Percentiles rank a stretch among this genome's conserved stretches.
These are phyloP conservation scores for Sphagnum contortum DNA, from an alignment of 225 moss, liverwort and hornwort species.

Conservation along the genomic window DNA sequence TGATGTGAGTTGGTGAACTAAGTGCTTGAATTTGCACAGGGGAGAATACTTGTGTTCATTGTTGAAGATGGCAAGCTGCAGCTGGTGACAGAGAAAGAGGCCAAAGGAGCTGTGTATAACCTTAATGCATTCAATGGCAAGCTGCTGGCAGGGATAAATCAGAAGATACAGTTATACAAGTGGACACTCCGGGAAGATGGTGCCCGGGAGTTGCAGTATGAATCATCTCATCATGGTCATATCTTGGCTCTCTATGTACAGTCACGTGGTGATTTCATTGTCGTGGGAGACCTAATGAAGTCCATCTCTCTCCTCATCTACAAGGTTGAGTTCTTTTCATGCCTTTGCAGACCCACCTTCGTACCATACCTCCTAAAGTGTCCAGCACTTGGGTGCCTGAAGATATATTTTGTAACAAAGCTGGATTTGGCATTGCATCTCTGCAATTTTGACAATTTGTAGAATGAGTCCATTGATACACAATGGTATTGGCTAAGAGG, in stretches of 20 bases:
- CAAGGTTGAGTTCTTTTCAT: conserved; percentile 28
- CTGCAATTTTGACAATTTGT: no score
- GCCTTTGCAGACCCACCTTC: no score
- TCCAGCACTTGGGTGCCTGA: no score
- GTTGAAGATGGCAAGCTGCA: conserved; percentile 92
- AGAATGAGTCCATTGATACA: no score
- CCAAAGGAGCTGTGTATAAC: conserved; percentile 95
- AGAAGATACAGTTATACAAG: conserved; percentile 86
- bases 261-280: conserved; percentile 92
- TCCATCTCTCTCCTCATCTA: conserved; percentile 94
- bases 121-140: conserved; percentile 94
- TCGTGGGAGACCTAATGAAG: conserved; percentile 95
- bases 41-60: conserved; percentile 80
- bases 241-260: conserved; percentile 89
- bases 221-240: conserved; percentile 93
- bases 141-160: conserved; percentile 89
- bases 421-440: no score
- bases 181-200: conserved; percentile 82
- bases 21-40: conserved; percentile 24
- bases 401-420: no score
- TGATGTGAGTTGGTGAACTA: no score
- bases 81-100: conserved; percentile 81
- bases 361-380: no score
- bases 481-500: no score
- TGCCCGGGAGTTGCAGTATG: conserved; percentile 75